phyloP scores from a whole-genome alignment of 2,329 filamentous ascomycete species.

The Scedosporium boydii region DNA sequence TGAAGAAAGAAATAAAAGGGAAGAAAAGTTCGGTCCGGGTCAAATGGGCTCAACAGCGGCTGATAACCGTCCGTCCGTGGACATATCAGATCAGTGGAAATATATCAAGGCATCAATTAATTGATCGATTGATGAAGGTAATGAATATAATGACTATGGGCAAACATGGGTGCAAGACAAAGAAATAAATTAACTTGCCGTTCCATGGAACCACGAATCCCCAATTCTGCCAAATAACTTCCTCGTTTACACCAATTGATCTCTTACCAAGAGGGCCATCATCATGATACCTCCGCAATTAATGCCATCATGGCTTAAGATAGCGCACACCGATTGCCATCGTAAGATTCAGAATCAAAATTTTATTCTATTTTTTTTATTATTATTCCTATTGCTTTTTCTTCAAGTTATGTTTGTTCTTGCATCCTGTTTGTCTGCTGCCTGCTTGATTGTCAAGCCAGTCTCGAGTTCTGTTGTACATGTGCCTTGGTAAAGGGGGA shows the following conservation, averaged over 20 bases:
- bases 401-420: background rate
- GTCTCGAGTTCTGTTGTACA: background rate
- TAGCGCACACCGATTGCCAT: too few species aligned
- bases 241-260: too few species aligned
- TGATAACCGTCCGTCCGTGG: background rate
- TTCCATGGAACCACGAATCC: too few species aligned
- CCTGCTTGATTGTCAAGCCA: too few species aligned
- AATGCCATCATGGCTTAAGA: too few species aligned
- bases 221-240: too few species aligned
- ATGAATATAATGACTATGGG: too few species aligned
- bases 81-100: background rate
- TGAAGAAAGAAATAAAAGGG: background rate
- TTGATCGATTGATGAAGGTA: background rate
- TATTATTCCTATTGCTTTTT: background rate
- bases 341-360: too few species aligned
- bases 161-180: too few species aligned
- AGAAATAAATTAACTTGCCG: too few species aligned
- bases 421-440: conserved; percentile 3
- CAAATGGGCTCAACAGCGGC: background rate
- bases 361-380: background rate
- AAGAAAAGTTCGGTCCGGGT: background rate
- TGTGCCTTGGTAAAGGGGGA: background rate
- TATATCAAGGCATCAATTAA: background rate
- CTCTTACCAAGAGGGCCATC: too few species aligned
- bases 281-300: too few species aligned